Evolutionary conservation across 2,329 filamentous ascomycete genomes (phyloP).

Genomic region (Madurella fahalii): DNA sequence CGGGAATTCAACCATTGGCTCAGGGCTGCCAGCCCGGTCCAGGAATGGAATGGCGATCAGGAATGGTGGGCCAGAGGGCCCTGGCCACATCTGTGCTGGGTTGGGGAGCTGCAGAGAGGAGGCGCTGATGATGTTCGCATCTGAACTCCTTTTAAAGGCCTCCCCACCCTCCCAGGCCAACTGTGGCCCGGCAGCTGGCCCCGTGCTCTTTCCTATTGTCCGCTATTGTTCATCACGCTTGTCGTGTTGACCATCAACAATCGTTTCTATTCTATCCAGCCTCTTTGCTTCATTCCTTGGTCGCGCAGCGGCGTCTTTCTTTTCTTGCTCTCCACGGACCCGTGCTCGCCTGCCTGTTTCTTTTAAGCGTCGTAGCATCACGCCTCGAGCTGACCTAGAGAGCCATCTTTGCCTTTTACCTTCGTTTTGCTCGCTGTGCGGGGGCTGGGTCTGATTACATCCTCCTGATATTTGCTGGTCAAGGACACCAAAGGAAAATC

Average conservation of each 20-base stretch:
- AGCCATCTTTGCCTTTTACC: background rate
- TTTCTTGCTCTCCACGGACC: background rate
- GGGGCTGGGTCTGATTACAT: background rate
- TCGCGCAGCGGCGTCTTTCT: background rate
- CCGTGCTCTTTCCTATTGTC: constrained; percentile 9
- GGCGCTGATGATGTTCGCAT: background rate
- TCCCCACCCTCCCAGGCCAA: background rate
- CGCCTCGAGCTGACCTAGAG: background rate
- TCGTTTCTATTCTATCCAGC: constrained; percentile 13
- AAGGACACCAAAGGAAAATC: constrained; percentile 1
- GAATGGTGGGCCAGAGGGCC: background rate
- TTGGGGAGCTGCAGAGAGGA: constrained; percentile 1
- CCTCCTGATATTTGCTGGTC: constrained; percentile 2
- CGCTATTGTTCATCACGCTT: constrained; percentile 5
- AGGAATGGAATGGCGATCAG: background rate
- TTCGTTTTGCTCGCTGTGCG: constrained; percentile 22
- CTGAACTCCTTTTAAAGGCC: background rate
- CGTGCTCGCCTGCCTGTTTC: background rate
- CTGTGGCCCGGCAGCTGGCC: constrained; percentile 2
- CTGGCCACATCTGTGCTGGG: background rate
- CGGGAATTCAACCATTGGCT: constrained; percentile 2
- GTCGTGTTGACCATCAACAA: constrained; percentile 18
- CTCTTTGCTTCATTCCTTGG: constrained; percentile 1
- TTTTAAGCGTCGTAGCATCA: background rate
- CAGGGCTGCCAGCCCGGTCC: too few species aligned